Percentiles rank a stretch among this genome's conserved stretches.
Conservation (phyloP, 257 asterid species). For the Plantago major region DNA sequence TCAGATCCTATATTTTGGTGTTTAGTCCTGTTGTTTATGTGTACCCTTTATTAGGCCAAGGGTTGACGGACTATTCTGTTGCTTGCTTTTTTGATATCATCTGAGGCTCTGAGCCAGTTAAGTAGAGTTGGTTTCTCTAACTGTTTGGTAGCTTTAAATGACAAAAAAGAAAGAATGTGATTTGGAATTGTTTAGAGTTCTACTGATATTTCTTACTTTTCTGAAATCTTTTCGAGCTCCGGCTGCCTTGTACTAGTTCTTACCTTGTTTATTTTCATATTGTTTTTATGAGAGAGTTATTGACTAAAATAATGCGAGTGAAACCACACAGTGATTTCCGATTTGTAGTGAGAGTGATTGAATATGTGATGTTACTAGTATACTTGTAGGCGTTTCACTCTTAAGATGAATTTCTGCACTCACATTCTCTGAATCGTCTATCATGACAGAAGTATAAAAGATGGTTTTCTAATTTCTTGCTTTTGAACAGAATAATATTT, state of each 20-base stretch:
- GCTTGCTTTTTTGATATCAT: not conserved
- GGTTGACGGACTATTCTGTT: too few species aligned
- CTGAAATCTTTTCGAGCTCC: conserved; percentile 4
- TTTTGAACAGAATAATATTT: conserved; percentile 66
- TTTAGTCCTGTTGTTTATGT: too few species aligned
- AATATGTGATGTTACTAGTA: not conserved
- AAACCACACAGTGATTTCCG: not conserved
- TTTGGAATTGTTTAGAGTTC: not conserved
- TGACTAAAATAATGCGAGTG: conserved; percentile 8
- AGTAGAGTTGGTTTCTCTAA: not conserved
- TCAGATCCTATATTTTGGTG: not conserved
- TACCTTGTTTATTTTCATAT: conserved; percentile 2
- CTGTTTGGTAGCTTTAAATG: not conserved
- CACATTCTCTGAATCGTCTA: conserved; percentile 9
- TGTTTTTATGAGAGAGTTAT: not conserved
- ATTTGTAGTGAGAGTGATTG: conserved; percentile 16
- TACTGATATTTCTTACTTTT: not conserved
- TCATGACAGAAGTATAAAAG: conserved; percentile 16
- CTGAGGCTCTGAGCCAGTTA: not conserved
- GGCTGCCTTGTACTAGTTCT: conserved; percentile 5
- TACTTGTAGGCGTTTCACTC: conserved; percentile 13
- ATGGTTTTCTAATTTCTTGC: conserved; percentile 27
- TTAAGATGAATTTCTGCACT: not conserved
- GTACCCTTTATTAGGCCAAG: too few species aligned
- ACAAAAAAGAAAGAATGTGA: not conserved